These are phyloP conservation scores for Pseudogymnoascus sp. DNA, from an alignment of 2,329 filamentous ascomycete genomes.

Conservation along the genomic window DNA sequence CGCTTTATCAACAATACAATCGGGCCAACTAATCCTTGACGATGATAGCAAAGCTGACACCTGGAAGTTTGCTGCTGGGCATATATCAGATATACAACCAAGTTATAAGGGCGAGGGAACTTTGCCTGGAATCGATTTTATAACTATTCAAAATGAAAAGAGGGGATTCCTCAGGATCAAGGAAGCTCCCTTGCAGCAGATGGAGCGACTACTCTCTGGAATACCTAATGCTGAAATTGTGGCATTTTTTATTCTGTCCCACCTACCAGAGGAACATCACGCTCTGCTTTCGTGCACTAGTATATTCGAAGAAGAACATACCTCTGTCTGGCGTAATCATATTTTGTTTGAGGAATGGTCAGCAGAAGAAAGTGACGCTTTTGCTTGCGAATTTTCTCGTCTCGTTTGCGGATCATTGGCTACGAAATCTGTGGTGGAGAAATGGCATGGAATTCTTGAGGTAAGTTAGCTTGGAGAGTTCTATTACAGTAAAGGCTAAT, in stretches of 20 bases:
- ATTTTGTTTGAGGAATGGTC: neutral
- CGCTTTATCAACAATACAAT: neutral
- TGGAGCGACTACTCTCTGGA: neutral
- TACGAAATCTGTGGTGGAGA: neutral
- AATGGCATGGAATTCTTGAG: neutral
- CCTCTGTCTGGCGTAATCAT: neutral
- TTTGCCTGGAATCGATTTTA: too few species aligned
- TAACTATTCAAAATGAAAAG: too few species aligned
- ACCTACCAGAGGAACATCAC: neutral
- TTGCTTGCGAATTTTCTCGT: neutral
- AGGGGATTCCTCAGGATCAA: too few species aligned
- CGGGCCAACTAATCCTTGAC: too few species aligned
- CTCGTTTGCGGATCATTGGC: neutral
- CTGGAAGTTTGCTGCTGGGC: too few species aligned
- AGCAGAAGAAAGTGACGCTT: neutral
- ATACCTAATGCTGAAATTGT: neutral
- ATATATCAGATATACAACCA: too few species aligned
- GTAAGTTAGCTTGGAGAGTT: neutral
- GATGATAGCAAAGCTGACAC: too few species aligned
- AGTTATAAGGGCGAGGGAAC: too few species aligned
- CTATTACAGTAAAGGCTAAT: neutral
- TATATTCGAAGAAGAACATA: neutral
- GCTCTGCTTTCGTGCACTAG: neutral
- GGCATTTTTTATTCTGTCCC: neutral
- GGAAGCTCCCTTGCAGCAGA: too few species aligned